Conservation (phyloP, 1,139 yeast genomes). For the Pichia sp. region DNA sequence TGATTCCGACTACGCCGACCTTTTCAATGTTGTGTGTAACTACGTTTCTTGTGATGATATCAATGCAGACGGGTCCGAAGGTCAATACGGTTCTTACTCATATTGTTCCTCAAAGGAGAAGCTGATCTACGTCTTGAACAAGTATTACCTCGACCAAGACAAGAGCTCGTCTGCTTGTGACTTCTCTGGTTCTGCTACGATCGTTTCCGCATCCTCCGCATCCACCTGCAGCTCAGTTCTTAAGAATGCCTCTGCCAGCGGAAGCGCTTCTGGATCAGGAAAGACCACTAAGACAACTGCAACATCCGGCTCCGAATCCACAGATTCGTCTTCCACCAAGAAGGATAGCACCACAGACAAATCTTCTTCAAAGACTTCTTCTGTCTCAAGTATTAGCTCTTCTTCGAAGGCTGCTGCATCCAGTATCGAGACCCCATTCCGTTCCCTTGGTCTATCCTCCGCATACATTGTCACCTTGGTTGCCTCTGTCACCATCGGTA, state of each 20-base stretch:
- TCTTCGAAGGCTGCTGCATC: slow-evolving; percentile 21
- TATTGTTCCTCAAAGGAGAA: slow-evolving; percentile 61
- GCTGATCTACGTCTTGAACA: slow-evolving; percentile 59
- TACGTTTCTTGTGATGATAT: slow-evolving; percentile 52
- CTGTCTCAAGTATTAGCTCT: slow-evolving; percentile 22
- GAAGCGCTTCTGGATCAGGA: slow-evolving; percentile 27
- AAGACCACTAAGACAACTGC: not conserved
- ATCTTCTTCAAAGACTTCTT: slow-evolving; percentile 28
- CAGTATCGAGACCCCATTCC: slow-evolving; percentile 20
- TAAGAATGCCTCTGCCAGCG: slow-evolving; percentile 37
- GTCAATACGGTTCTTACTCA: slow-evolving; percentile 62
- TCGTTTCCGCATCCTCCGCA: slow-evolving; percentile 29
- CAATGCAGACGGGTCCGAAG: slow-evolving; percentile 55
- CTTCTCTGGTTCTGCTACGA: slow-evolving; percentile 61
- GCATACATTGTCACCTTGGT: slow-evolving; percentile 14
- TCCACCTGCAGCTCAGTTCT: slow-evolving; percentile 41
- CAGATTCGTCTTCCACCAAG: slow-evolving; percentile 17
- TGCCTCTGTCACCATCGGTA: slow-evolving; percentile 13
- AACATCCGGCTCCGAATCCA: slow-evolving; percentile 33
- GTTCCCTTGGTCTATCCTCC: slow-evolving; percentile 12
- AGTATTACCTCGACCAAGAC: slow-evolving; percentile 55
- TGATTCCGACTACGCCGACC: slow-evolving; percentile 48
- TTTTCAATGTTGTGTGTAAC: slow-evolving; percentile 57
- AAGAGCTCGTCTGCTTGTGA: slow-evolving; percentile 52
- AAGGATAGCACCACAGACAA: not conserved